Evolutionary conservation across 2,329 filamentous ascomycete species (phyloP).

Genomic region (Ophiosphaerella herpotricha): DNA sequence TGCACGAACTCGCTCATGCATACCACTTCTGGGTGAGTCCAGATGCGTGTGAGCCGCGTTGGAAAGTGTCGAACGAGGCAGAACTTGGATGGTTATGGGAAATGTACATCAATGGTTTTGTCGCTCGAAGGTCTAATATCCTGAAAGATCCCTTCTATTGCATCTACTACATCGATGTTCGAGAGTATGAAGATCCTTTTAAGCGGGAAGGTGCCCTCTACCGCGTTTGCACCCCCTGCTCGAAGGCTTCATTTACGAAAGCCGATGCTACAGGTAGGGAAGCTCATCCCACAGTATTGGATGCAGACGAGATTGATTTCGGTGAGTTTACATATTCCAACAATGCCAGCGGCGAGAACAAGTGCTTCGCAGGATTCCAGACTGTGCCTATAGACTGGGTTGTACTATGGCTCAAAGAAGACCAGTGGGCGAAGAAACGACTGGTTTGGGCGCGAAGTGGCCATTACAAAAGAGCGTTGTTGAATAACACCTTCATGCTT

Average conservation of each 20-base stretch:
- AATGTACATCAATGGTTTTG: not conserved
- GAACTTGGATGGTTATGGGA: constrained; percentile 27
- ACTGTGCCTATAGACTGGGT: constrained; percentile 21
- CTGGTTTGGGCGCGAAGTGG: constrained; percentile 3
- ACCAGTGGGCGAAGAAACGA: constrained; percentile 9
- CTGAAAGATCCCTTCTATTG: not conserved
- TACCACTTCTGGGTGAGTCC: constrained; percentile 16
- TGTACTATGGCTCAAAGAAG: constrained; percentile 18
- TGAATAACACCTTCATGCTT: constrained; percentile 14
- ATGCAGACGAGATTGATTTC: constrained; percentile 1
- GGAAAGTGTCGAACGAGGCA: constrained; percentile 7
- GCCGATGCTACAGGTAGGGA: not conserved
- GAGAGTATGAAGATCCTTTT: too few relatives aligned
- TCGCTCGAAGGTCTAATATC: too few relatives aligned
- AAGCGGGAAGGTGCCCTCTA: not conserved
- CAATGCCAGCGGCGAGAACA: not conserved
- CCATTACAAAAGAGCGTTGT: constrained; percentile 4
- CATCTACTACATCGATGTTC: constrained; percentile 4
- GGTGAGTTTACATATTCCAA: constrained; percentile 5
- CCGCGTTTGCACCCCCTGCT: too few relatives aligned
- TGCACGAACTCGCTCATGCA: constrained; percentile 27
- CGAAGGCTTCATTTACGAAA: too few relatives aligned
- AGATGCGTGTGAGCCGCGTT: constrained; percentile 15
- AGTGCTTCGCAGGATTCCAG: constrained; percentile 12
- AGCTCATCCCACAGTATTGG: not conserved